Conservation (phyloP, 192 early-diverging fungal genomes). For the Backusella australiensis region DNA sequence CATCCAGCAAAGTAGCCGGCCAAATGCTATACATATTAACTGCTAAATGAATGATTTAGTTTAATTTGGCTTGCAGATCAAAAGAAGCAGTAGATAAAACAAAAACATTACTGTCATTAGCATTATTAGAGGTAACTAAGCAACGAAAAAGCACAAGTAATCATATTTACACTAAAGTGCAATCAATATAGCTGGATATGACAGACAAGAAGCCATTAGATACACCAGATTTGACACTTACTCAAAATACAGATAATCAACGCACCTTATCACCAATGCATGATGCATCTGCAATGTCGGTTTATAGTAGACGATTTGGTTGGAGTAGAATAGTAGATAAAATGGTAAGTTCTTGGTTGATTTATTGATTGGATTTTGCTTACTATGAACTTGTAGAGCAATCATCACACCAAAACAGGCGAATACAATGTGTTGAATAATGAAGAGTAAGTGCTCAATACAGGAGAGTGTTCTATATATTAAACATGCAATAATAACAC, state of each 20-base stretch:
- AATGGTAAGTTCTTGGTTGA: background rate
- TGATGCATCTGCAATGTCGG: conserved; percentile 5
- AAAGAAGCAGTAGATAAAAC: background rate
- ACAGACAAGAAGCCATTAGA: conserved; percentile 7
- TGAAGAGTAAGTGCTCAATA: background rate
- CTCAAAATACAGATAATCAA: background rate
- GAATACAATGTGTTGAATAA: background rate
- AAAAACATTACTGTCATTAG: background rate
- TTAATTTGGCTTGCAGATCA: conserved; percentile 4
- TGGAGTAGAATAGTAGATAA: conserved; percentile 1
- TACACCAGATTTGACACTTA: background rate
- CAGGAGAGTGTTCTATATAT: background rate
- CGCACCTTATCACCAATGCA: conserved; percentile 3
- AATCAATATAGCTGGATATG: background rate
- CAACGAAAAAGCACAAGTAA: background rate
- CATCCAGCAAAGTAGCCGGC: background rate
- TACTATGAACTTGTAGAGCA: background rate
- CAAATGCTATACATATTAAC: background rate
- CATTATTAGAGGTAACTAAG: conserved; percentile 14
- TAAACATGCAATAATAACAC: background rate
- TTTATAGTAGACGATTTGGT: background rate
- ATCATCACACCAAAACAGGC: background rate
- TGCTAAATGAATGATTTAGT: background rate
- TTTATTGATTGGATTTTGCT: background rate
- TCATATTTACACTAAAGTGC: too few relatives aligned